phyloP scores from a whole-genome alignment of 331 rosid species.

The Phaseolus coccineus region DNA sequence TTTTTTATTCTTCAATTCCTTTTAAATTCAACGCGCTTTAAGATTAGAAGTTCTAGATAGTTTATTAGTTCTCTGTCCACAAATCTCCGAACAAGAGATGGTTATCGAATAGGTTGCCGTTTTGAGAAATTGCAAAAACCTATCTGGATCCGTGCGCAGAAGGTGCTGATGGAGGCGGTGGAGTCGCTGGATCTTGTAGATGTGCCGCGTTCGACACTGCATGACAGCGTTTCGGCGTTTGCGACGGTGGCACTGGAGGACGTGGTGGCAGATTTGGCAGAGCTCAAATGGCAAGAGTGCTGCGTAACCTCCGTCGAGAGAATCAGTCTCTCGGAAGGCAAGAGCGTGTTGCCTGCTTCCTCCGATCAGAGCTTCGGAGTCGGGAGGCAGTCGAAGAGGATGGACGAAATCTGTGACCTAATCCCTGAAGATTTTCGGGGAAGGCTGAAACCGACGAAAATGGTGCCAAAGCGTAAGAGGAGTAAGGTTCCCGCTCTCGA shows the following conservation, averaged over 20 bases:
- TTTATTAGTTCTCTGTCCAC: not conserved
- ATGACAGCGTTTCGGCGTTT: conserved; percentile 54
- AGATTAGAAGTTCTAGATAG: not conserved
- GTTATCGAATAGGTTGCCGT: not conserved
- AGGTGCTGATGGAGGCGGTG: conserved; percentile 57
- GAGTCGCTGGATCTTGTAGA: conserved; percentile 56
- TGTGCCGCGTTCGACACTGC: conserved; percentile 73
- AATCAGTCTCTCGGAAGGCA: conserved; percentile 43
- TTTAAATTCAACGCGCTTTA: not conserved
- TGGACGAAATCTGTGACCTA: conserved; percentile 2
- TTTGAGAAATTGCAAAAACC: conserved; percentile 1
- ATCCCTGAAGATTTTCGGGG: conserved; percentile 36
- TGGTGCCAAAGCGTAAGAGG: conserved; percentile 52
- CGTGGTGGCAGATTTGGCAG: conserved; percentile 59
- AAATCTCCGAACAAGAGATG: conserved; percentile 3
- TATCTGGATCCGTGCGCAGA: conserved; percentile 50
- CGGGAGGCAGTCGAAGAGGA: no score
- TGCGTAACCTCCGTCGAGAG: conserved; percentile 69
- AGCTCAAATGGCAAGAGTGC: conserved; percentile 85
- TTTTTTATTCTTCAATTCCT: not conserved
- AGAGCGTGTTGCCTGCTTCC: conserved; percentile 29
- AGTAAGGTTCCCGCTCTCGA: conserved; percentile 3
- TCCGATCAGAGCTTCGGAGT: not conserved
- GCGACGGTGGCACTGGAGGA: conserved; percentile 56
- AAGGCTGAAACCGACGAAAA: conserved; percentile 25